phyloP scores from a whole-genome alignment of 805 yeast genomes.

The Candida railenensis region DNA sequence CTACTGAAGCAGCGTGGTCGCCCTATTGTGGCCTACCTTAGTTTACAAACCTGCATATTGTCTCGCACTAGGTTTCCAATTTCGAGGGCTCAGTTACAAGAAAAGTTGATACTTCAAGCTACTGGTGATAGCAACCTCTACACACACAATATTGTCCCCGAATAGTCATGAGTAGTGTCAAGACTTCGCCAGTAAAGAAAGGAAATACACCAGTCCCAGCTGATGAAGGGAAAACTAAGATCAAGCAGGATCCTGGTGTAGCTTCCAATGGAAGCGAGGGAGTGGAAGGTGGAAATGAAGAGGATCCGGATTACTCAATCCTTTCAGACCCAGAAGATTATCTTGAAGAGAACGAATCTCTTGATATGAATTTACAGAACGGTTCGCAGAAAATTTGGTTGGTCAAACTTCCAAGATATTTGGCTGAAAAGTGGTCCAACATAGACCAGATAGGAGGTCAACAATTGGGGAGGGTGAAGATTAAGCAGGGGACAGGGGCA shows the following conservation, averaged over 20 bases:
- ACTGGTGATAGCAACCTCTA: too few species aligned
- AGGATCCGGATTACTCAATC: conserved; percentile 24
- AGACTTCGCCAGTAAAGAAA: conserved; percentile 7
- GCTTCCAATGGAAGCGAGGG: neutral
- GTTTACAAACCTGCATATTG: too few species aligned
- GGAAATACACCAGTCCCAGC: neutral
- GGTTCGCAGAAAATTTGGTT: conserved; percentile 84
- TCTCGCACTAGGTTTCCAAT: too few species aligned
- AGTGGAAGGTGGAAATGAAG: conserved; percentile 11
- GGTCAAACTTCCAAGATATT: conserved; percentile 83
- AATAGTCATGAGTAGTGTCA: conserved; percentile 8
- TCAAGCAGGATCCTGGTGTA: neutral
- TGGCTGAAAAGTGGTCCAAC: conserved; percentile 79
- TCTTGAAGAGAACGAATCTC: conserved; percentile 58
- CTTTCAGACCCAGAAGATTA: conserved; percentile 45
- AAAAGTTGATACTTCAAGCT: too few species aligned
- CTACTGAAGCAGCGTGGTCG: too few species aligned
- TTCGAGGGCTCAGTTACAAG: too few species aligned
- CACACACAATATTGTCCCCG: neutral
- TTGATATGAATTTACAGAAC: conserved; percentile 69
- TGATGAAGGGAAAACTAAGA: neutral
- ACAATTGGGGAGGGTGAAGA: conserved; percentile 76
- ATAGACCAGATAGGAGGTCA: conserved; percentile 62
- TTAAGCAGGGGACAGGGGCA: conserved; percentile 48
- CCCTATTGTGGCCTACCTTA: too few species aligned